phyloP scores from a whole-genome alignment of 441 rosid genomes.

The Mallotus repandus region DNA sequence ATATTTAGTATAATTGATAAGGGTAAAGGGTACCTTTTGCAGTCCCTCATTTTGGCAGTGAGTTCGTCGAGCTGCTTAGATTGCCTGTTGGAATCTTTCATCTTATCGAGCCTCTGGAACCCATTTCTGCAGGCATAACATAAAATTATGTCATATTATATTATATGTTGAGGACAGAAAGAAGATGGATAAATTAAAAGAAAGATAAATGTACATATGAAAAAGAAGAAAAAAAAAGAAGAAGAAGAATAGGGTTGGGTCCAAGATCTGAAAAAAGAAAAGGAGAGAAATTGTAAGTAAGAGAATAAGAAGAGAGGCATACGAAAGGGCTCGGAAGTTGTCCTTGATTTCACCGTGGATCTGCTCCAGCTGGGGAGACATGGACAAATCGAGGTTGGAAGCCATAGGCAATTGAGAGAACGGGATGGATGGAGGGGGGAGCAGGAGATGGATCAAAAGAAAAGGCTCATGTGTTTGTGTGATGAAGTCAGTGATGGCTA shows the following conservation, averaged over 20 bases:
- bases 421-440: too few relatives aligned
- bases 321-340: conserved; percentile 92
- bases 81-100: conserved; percentile 85
- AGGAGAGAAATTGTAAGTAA: too few relatives aligned
- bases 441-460: too few relatives aligned
- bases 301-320: conserved; percentile 14
- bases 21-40: conserved; percentile 59
- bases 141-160: too few relatives aligned
- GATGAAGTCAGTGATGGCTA: too few relatives aligned
- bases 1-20: too few relatives aligned
- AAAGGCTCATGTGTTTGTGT: too few relatives aligned
- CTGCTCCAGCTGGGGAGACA: conserved; percentile 93
- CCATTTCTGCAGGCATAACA: conserved; percentile 59
- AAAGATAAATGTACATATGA: too few relatives aligned
- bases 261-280: background rate
- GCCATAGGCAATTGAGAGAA: conserved; percentile 35
- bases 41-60: conserved; percentile 89
- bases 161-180: too few relatives aligned
- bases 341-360: conserved; percentile 94
- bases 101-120: conserved; percentile 91
- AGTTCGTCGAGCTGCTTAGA: conserved; percentile 95
- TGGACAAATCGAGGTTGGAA: conserved; percentile 41
- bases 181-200: too few relatives aligned
- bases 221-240: background rate
- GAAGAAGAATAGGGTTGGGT: background rate